Conservation (phyloP, 73 alveolate species). For the Paraurostyla sp. region DNA sequence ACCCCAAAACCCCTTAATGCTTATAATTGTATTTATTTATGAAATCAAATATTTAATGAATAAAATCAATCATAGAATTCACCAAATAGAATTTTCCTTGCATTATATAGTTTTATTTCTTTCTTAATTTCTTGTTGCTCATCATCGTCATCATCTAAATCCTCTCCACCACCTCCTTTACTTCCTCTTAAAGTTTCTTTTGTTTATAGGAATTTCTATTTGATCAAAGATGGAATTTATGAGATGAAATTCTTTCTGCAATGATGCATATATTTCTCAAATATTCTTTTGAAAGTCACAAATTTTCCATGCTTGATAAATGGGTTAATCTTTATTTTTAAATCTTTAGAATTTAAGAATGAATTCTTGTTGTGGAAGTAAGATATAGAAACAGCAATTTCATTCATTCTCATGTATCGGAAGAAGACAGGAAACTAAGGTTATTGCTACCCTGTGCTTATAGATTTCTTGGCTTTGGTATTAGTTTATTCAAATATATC, state of each 20-base stretch:
- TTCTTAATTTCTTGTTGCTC: constrained; percentile 36
- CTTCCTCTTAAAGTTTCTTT: not conserved
- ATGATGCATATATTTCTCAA: constrained; percentile 58
- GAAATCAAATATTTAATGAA: not conserved
- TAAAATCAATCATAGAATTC: constrained; percentile 4
- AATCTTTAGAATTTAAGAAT: constrained; percentile 62
- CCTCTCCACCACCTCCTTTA: constrained; percentile 15
- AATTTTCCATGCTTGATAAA: constrained; percentile 67
- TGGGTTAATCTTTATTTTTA: constrained; percentile 59
- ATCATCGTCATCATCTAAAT: constrained; percentile 33
- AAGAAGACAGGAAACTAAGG: constrained; percentile 64
- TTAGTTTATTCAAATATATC: not conserved
- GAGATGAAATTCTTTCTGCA: constrained; percentile 63
- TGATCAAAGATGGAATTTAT: constrained; percentile 59
- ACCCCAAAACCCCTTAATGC: constrained; percentile 24
- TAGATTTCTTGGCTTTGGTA: not conserved
- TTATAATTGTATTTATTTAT: not conserved
- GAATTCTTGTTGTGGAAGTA: constrained; percentile 65
- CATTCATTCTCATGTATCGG: constrained; percentile 73
- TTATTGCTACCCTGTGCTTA: not conserved
- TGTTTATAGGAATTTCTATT: constrained; percentile 56
- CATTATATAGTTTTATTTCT: constrained; percentile 6
- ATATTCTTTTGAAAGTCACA: constrained; percentile 45
- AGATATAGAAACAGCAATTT: constrained; percentile 66
- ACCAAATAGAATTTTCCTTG: constrained; percentile 54